Percentiles rank a stretch among this genome's conserved stretches.
These are phyloP conservation scores for Leptographium wingfieldii DNA, from an alignment of 2,329 filamentous ascomycete genomes.

Conservation along the genomic window DNA sequence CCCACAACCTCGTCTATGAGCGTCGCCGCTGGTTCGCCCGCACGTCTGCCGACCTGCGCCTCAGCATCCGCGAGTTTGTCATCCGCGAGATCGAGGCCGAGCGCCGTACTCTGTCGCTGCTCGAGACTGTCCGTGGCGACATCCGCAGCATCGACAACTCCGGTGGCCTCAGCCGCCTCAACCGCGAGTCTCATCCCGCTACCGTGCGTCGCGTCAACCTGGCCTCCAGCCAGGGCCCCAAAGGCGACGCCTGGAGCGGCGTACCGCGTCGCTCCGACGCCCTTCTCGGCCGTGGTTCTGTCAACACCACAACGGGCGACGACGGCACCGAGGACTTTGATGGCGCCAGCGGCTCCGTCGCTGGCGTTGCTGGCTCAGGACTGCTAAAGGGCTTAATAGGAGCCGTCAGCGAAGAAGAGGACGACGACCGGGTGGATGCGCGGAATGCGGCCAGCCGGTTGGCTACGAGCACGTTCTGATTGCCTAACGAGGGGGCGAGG, in stretches of 20 bases:
- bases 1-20: slow-evolving; percentile 76
- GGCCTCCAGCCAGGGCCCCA: slow-evolving; percentile 83
- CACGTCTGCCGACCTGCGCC: slow-evolving; percentile 70
- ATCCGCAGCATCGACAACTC: slow-evolving; percentile 85
- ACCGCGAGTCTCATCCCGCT: slow-evolving; percentile 74
- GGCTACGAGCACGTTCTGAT: slow-evolving; percentile 83
- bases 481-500: not conserved
- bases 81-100: slow-evolving; percentile 93
- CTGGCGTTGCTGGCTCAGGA: slow-evolving; percentile 5
- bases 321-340: slow-evolving; percentile 23
- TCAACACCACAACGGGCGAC: slow-evolving; percentile 29
- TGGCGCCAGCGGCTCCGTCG: slow-evolving; percentile 18
- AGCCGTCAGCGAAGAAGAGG: slow-evolving; percentile 59
- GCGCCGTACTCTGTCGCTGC: slow-evolving; percentile 74
- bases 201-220: slow-evolving; percentile 56
- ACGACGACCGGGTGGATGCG: slow-evolving; percentile 89
- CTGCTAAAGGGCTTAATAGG: slow-evolving; percentile 36
- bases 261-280: slow-evolving; percentile 67
- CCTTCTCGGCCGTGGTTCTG: slow-evolving; percentile 60
- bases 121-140: slow-evolving; percentile 89
- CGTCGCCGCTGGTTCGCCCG: slow-evolving; percentile 83
- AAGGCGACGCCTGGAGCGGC: slow-evolving; percentile 97
- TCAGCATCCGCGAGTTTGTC: slow-evolving; percentile 82
- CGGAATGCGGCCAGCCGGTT: slow-evolving; percentile 88
- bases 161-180: slow-evolving; percentile 79